Percentiles rank a stretch among this genome's conserved stretches.
phyloP scores from a whole-genome alignment of 345 rosid species.

The Syzygium oleosum region DNA sequence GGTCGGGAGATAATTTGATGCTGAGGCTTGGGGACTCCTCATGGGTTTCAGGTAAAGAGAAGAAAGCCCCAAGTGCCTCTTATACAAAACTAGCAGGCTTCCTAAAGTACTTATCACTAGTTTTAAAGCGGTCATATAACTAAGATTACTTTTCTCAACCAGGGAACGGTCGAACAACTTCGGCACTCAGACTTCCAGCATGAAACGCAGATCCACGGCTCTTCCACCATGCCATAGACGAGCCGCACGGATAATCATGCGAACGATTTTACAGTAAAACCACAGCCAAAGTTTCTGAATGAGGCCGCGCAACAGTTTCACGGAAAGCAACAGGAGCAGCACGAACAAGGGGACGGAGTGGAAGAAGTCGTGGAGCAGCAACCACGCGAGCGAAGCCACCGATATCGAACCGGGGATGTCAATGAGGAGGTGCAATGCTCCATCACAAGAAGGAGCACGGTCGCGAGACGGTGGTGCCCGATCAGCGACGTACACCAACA shows the following conservation, averaged over 20 bases:
- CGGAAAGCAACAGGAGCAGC: background rate
- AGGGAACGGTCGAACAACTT: background rate
- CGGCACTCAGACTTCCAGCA: background rate
- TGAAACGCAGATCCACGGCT: background rate
- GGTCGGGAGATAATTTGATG: background rate
- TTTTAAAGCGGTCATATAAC: background rate
- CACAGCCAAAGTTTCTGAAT: background rate
- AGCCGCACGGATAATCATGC: background rate
- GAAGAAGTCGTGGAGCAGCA: background rate
- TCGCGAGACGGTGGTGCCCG: background rate
- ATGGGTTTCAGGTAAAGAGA: background rate
- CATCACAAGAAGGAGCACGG: background rate
- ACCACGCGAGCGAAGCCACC: background rate
- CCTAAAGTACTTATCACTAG: too few relatives aligned
- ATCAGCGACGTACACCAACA: background rate
- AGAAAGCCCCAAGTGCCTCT: background rate
- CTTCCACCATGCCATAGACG: background rate
- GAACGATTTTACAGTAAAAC: background rate
- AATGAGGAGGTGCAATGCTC: background rate
- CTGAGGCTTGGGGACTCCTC: background rate
- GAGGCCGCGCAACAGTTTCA: background rate
- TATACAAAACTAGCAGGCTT: background rate
- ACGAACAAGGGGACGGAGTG: background rate
- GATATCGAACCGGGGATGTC: accelerated
- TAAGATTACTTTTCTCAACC: background rate